Evolutionary conservation across 2,329 filamentous ascomycete genomes (phyloP).

Genomic region (Neofusicoccum kwambonambiense): DNA sequence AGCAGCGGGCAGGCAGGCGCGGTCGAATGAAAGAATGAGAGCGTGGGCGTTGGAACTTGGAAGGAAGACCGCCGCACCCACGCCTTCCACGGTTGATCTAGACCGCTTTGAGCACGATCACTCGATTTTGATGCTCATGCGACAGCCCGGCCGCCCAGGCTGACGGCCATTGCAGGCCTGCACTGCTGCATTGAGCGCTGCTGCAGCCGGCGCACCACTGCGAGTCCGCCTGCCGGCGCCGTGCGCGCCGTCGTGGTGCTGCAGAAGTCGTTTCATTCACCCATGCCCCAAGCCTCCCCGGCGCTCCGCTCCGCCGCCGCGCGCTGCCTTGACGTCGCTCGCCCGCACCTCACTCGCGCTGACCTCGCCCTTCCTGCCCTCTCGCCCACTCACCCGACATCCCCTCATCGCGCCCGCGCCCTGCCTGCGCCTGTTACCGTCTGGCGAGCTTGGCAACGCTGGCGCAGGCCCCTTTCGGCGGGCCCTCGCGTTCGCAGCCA

Average conservation of each 20-base stretch:
- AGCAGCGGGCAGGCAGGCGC: background rate
- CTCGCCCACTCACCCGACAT: background rate
- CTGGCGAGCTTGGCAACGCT: background rate
- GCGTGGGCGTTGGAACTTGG: constrained; percentile 12
- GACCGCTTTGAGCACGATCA: constrained; percentile 15
- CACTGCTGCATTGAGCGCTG: background rate
- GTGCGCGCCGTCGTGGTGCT: constrained; percentile 5
- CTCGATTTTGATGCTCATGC: constrained; percentile 17
- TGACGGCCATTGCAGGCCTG: background rate
- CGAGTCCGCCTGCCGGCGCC: background rate
- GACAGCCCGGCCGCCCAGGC: constrained; percentile 4
- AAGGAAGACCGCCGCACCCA: constrained; percentile 10
- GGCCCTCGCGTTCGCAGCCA: background rate
- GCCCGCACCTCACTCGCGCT: background rate
- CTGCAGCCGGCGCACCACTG: background rate
- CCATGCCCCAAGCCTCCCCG: background rate
- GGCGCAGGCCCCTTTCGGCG: background rate
- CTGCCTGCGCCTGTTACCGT: background rate
- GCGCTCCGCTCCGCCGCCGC: constrained; percentile 1
- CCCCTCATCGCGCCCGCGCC: background rate
- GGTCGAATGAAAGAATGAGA: constrained; percentile 16
- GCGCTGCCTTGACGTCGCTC: constrained; percentile 11
- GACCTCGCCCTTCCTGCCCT: background rate
- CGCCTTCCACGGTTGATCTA: constrained; percentile 14
- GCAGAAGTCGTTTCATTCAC: constrained; percentile 16